phyloP scores from a whole-genome alignment of 805 yeast genomes.

The Saccharomycopsis sp. region DNA sequence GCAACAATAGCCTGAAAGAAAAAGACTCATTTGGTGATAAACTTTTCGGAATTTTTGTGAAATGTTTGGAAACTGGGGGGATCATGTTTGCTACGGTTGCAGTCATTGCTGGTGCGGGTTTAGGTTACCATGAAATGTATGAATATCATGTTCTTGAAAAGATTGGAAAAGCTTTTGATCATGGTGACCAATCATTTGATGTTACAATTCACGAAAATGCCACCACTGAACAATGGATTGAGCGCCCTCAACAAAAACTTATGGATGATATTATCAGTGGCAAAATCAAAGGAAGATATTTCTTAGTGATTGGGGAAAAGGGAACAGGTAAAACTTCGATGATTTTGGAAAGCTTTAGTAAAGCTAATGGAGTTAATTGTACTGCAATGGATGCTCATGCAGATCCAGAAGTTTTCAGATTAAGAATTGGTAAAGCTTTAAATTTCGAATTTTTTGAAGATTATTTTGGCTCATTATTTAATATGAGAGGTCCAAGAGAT shows the following conservation, averaged over 20 bases:
- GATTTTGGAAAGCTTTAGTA: constrained; percentile 58
- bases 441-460: constrained; percentile 70
- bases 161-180: constrained; percentile 56
- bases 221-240: constrained; percentile 49
- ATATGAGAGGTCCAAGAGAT: constrained; percentile 77
- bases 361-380: constrained; percentile 52
- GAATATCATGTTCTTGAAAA: constrained; percentile 48
- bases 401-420: constrained; percentile 73
- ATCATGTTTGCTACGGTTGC: constrained; percentile 61
- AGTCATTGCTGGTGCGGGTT: constrained; percentile 62
- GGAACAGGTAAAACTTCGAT: constrained; percentile 81
- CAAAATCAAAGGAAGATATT: constrained; percentile 54
- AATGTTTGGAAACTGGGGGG: constrained; percentile 56
- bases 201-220: constrained; percentile 40
- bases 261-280: constrained; percentile 62
- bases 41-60: constrained; percentile 20
- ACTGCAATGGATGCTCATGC: constrained; percentile 74
- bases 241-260: constrained; percentile 53
- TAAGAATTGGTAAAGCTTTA: constrained; percentile 65
- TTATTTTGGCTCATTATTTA: constrained; percentile 71
- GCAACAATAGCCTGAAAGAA: constrained; percentile 1
- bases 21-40: not conserved
- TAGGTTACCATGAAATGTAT: constrained; percentile 57
- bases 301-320: constrained; percentile 68
- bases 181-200: constrained; percentile 55